A percentile compares a stretch with the other conserved stretches of the same genome.
These are phyloP conservation scores for Mortierella alpina DNA, from an alignment of 192 early-diverging fungal genomes.

Conservation along the genomic window DNA sequence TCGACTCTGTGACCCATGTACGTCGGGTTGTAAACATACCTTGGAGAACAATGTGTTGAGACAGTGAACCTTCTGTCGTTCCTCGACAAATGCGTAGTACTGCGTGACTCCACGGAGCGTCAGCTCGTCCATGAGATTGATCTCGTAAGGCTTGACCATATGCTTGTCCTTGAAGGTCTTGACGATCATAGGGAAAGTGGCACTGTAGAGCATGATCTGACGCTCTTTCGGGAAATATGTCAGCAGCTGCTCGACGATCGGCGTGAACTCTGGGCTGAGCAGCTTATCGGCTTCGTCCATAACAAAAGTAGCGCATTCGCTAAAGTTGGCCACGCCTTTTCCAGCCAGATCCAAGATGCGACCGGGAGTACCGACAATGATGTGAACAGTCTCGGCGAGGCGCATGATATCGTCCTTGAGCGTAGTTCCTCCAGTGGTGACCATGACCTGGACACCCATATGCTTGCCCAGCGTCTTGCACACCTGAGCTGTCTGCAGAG, in stretches of 20 bases:
- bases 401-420: conserved; percentile 85
- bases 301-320: conserved; percentile 91
- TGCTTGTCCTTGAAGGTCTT: conserved; percentile 95
- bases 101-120: conserved; percentile 92
- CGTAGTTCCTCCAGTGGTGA: conserved; percentile 95
- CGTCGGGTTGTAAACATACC: conserved; percentile 48
- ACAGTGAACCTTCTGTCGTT: conserved; percentile 98
- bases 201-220: conserved; percentile 85
- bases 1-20: too few species aligned
- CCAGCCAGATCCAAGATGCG: conserved; percentile 97
- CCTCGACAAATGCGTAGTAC: conserved; percentile 98
- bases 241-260: conserved; percentile 70
- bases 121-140: conserved; percentile 95
- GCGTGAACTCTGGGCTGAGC: conserved; percentile 90
- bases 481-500: conserved; percentile 93
- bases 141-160: conserved; percentile 90
- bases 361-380: conserved; percentile 97
- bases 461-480: conserved; percentile 91
- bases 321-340: conserved; percentile 79
- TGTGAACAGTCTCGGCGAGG: conserved; percentile 82
- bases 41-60: conserved; percentile 94
- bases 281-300: conserved; percentile 98
- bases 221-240: conserved; percentile 81
- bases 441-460: conserved; percentile 89
- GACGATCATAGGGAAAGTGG: conserved; percentile 90